Percentiles rank a stretch among this genome's conserved stretches.
These are phyloP conservation scores for Neodidymelliopsis sp. DNA, from an alignment of 2,329 filamentous ascomycete species.

Conservation along the genomic window DNA sequence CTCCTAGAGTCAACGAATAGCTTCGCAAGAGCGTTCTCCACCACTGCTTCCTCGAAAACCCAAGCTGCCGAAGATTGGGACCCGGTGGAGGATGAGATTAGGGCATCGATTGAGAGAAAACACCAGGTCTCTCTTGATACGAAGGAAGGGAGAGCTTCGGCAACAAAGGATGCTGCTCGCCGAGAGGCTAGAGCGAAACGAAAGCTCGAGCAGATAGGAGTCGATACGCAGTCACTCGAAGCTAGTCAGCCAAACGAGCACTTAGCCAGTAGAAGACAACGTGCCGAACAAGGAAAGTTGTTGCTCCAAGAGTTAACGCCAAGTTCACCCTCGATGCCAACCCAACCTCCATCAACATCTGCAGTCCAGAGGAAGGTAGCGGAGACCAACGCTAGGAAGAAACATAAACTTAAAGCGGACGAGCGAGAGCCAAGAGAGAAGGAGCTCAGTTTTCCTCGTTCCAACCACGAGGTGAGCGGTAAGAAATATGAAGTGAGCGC, in stretches of 20 bases:
- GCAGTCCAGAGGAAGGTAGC: no score
- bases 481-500: no score
- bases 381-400: no score
- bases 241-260: background rate
- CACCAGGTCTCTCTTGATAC: background rate
- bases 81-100: background rate
- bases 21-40: constrained; percentile 15
- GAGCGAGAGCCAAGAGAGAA: no score
- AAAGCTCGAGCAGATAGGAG: background rate
- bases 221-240: background rate
- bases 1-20: background rate
- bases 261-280: background rate
- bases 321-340: no score
- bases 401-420: no score
- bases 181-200: background rate
- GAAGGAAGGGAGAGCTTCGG: background rate
- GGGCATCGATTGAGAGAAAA: background rate
- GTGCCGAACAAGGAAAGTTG: background rate
- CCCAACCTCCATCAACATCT: no score
- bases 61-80: background rate
- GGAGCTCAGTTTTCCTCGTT: no score
- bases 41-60: background rate
- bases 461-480: no score
- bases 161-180: no score
- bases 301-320: constrained; percentile 5